Percentiles rank a stretch among this genome's conserved stretches.
Evolutionary conservation across 495 filamentous ascomycete genomes (phyloP).

Genomic region (Pyrenopolyporus hunteri): DNA sequence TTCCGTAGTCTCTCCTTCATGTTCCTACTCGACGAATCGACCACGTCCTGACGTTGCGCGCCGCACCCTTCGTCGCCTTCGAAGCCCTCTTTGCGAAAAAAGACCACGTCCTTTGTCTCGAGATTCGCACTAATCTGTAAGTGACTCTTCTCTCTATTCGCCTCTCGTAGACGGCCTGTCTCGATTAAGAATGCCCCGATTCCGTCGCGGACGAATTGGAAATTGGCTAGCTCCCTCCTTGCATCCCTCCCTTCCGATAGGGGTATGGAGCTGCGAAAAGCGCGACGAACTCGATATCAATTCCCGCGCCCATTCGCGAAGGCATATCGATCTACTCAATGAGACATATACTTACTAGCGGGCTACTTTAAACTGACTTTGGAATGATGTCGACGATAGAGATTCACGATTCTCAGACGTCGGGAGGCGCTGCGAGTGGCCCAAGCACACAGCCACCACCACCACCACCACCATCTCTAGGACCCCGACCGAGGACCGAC

Average conservation of each 20-base stretch:
- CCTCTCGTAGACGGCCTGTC: slow-evolving; percentile 3
- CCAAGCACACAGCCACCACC: slow-evolving; percentile 38
- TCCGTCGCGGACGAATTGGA: slow-evolving; percentile 27
- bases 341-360: slow-evolving; percentile 29
- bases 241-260: slow-evolving; percentile 40
- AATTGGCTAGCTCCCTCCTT: slow-evolving; percentile 35
- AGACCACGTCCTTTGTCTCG: slow-evolving; percentile 23
- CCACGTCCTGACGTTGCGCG: slow-evolving; percentile 30
- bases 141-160: slow-evolving; percentile 7
- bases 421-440: slow-evolving; percentile 33
- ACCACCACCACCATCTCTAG: slow-evolving; percentile 29
- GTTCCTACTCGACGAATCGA: slow-evolving; percentile 32
- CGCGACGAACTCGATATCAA: slow-evolving; percentile 21
- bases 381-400: slow-evolving; percentile 34
- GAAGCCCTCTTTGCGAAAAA: slow-evolving; percentile 12
- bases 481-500: slow-evolving; percentile 30
- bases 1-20: slow-evolving; percentile 40
- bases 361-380: slow-evolving; percentile 19
- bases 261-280: slow-evolving; percentile 21
- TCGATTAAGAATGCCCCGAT: slow-evolving; percentile 27
- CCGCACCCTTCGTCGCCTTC: slow-evolving; percentile 32
- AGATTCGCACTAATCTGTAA: slow-evolving; percentile 34
- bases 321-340: slow-evolving; percentile 19
- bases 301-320: slow-evolving; percentile 7
- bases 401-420: slow-evolving; percentile 33